Conservation (phyloP, 768 basidiomycete genomes). For the Neoboletus subvelutipes region DNA sequence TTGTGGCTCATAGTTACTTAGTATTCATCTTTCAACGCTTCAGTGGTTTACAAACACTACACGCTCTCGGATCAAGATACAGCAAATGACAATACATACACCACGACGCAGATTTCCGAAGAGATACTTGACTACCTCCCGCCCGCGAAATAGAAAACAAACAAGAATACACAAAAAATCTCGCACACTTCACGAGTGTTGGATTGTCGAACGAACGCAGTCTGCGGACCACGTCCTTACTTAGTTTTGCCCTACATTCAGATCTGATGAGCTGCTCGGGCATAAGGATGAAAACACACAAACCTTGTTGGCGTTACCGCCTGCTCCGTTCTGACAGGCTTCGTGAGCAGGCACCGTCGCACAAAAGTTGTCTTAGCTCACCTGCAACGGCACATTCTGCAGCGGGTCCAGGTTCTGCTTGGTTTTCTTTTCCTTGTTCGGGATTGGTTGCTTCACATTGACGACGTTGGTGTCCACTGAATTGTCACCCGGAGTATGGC, state of each 20-base stretch:
- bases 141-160: background rate
- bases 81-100: background rate
- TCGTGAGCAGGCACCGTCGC: background rate
- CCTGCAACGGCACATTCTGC: background rate
- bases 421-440: background rate
- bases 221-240: background rate
- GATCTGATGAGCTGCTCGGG: background rate
- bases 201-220: background rate
- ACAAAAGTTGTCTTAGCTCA: slow-evolving; percentile 2
- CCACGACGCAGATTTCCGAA: background rate
- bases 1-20: background rate
- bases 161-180: background rate
- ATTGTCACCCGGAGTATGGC: background rate
- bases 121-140: background rate
- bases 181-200: too few relatives aligned
- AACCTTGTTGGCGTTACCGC: background rate
- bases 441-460: background rate
- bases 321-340: slow-evolving; percentile 1
- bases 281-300: background rate
- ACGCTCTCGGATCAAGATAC: background rate
- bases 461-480: background rate
- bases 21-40: background rate
- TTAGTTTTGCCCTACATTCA: background rate
- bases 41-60: background rate
- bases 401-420: background rate